These are phyloP conservation scores for Penicillium maclennaniae DNA, from an alignment of 495 filamentous ascomycete species.

Conservation along the genomic window DNA sequence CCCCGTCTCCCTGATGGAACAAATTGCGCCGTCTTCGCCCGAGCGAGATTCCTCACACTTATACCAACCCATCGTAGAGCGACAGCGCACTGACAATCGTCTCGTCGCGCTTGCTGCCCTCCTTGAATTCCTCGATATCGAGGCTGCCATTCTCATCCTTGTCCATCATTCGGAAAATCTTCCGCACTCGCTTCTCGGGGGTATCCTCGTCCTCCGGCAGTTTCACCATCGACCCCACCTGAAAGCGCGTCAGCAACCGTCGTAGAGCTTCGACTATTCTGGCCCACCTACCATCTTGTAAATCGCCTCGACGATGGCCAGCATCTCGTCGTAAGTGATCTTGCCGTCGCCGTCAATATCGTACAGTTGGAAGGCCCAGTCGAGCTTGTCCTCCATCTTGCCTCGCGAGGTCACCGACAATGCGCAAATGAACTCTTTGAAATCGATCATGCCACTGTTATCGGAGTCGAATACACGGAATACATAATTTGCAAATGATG, in stretches of 20 bases:
- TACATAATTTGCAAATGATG: slow-evolving; percentile 95
- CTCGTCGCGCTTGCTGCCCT: slow-evolving; percentile 96
- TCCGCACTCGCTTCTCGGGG: slow-evolving; percentile 93
- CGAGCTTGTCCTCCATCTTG: slow-evolving; percentile 98
- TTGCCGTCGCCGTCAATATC: slow-evolving; percentile 99
- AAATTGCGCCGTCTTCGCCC: slow-evolving; percentile 31
- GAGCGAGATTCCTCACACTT: slow-evolving; percentile 22
- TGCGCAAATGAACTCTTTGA: slow-evolving; percentile 99
- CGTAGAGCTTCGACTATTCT: background rate
- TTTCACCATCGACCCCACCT: slow-evolving; percentile 99
- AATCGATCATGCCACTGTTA: slow-evolving; percentile 95
- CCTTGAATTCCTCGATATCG: slow-evolving; percentile 96
- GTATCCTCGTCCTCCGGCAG: slow-evolving; percentile 98
- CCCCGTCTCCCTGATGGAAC: slow-evolving; percentile 1
- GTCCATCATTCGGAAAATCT: slow-evolving; percentile 99
- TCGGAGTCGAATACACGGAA: slow-evolving; percentile 99
- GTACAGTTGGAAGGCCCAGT: slow-evolving; percentile 99
- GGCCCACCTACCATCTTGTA: slow-evolving; percentile 86
- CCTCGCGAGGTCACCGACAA: slow-evolving; percentile 94
- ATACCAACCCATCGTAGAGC: slow-evolving; percentile 93
- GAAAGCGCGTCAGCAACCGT: slow-evolving; percentile 14
- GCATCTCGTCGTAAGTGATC: slow-evolving; percentile 98
- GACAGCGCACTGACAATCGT: slow-evolving; percentile 98
- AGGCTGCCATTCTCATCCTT: slow-evolving; percentile 96
- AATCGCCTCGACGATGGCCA: slow-evolving; percentile 96